phyloP scores from a whole-genome alignment of 2,329 filamentous ascomycete species.

The Cadophora luteo-olivacea region DNA sequence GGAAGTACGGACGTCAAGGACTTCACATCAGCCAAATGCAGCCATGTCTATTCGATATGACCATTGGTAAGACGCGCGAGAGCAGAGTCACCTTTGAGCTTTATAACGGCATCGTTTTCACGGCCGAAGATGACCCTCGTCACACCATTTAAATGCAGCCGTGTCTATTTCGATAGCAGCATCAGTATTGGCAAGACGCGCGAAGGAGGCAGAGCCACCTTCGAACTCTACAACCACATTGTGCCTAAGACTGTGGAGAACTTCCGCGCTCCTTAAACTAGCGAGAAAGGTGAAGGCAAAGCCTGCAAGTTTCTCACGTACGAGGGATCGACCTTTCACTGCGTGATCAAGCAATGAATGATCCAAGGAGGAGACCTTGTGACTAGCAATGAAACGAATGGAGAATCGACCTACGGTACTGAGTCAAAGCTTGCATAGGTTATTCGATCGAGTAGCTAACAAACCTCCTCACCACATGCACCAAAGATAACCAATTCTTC shows the following conservation, averaged over 20 bases:
- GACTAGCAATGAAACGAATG: conserved; percentile 90
- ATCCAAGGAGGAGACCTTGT: conserved; percentile 98
- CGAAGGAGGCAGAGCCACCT: conserved; percentile 75
- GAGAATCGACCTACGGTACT: conserved; percentile 95
- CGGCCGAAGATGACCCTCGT: too few relatives aligned
- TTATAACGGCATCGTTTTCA: conserved; percentile 74
- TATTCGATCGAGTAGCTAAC: conserved; percentile 2
- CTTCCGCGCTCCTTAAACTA: conserved; percentile 92
- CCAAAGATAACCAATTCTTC: conserved; percentile 99
- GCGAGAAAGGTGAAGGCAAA: conserved; percentile 87
- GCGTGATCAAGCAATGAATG: conserved; percentile 99
- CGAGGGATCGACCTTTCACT: conserved; percentile 93
- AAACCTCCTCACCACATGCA: conserved; percentile 58
- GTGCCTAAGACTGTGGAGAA: conserved; percentile 97
- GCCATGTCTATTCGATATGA: conserved; percentile 93
- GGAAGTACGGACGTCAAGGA: too few relatives aligned
- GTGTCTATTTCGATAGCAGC: conserved; percentile 83
- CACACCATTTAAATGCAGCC: conserved; percentile 53
- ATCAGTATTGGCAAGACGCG: conserved; percentile 78
- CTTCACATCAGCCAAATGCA: conserved; percentile 46
- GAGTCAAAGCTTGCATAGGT: conserved; percentile 84
- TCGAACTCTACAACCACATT: conserved; percentile 79
- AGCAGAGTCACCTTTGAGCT: conserved; percentile 90
- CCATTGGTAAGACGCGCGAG: conserved; percentile 73
- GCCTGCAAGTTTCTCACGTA: conserved; percentile 86